Conservation (phyloP, 805 yeast genomes). For the Kazachstania bromeliacearum region DNA sequence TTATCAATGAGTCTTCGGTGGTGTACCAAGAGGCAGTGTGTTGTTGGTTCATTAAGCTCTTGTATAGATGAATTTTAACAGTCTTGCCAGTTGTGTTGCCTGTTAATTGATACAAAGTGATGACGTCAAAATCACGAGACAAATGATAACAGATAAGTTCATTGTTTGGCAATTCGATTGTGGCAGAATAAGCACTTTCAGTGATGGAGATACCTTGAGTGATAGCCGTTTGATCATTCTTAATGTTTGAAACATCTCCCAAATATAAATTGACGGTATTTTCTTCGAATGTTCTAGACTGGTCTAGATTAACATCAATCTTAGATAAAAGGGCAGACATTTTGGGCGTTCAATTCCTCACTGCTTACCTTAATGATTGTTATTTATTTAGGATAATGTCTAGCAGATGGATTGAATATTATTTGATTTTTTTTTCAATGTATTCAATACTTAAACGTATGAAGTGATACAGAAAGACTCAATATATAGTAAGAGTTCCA, state of each 20-base stretch:
- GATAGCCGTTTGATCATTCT: not conserved
- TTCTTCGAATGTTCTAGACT: conserved; percentile 9
- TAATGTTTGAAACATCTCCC: conserved; percentile 3
- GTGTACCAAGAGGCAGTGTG: conserved; percentile 14
- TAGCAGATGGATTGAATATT: no score
- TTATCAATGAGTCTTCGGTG: conserved; percentile 4
- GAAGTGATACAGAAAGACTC: no score
- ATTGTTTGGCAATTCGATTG: conserved; percentile 11
- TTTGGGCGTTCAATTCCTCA: not conserved
- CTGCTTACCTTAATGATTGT: no score
- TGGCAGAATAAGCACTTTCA: conserved; percentile 17
- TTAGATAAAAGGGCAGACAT: conserved; percentile 14
- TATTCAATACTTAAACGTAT: no score
- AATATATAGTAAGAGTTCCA: no score
- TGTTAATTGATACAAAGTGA: conserved; percentile 20
- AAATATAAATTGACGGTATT: conserved; percentile 15
- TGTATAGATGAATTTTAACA: conserved; percentile 19
- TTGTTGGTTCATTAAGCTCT: conserved; percentile 17
- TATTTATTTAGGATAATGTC: no score
- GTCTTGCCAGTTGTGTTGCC: conserved; percentile 14
- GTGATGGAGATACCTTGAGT: conserved; percentile 1
- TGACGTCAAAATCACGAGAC: conserved; percentile 11
- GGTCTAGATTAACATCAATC: conserved; percentile 21
- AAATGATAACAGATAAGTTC: conserved; percentile 23
- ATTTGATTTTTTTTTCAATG: no score